phyloP scores from a whole-genome alignment of 2,329 filamentous ascomycete species.

The Scleromitrula shiraiana region DNA sequence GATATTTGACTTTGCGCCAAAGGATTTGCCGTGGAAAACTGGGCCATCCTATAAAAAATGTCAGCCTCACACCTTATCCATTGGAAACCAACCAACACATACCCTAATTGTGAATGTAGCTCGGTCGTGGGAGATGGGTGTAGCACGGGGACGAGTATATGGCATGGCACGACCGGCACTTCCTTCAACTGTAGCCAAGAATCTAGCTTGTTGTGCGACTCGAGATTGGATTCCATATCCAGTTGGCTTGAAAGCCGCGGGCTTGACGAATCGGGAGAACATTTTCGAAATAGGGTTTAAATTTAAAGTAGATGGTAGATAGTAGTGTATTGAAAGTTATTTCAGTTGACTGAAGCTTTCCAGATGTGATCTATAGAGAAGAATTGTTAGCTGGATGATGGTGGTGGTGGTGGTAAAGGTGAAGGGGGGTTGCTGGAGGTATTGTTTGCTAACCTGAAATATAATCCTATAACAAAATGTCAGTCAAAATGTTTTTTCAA shows the following conservation, averaged over 20 bases:
- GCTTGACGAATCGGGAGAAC: slow-evolving; percentile 53
- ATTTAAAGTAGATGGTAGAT: slow-evolving; percentile 16
- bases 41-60: slow-evolving; percentile 64
- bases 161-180: slow-evolving; percentile 65
- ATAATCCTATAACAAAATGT: slow-evolving; percentile 53
- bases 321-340: slow-evolving; percentile 14
- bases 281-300: slow-evolving; percentile 37
- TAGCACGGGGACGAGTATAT: slow-evolving; percentile 47
- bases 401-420: slow-evolving; percentile 19
- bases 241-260: slow-evolving; percentile 36
- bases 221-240: slow-evolving; percentile 24
- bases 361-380: slow-evolving; percentile 34
- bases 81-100: slow-evolving; percentile 27
- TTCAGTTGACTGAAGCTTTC: slow-evolving; percentile 36
- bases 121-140: slow-evolving; percentile 62
- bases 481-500: slow-evolving; percentile 31
- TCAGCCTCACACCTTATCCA: slow-evolving; percentile 18
- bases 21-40: slow-evolving; percentile 92
- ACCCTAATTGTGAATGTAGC: slow-evolving; percentile 94
- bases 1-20: slow-evolving; percentile 92
- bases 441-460: slow-evolving; percentile 51
- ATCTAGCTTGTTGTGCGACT: slow-evolving; percentile 36
- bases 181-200: slow-evolving; percentile 58
- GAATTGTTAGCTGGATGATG: too few relatives aligned
- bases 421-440: not conserved